Base-by-base conservation (phyloP, 305 asterid species). In the Fraxinus latifolia region DNA sequence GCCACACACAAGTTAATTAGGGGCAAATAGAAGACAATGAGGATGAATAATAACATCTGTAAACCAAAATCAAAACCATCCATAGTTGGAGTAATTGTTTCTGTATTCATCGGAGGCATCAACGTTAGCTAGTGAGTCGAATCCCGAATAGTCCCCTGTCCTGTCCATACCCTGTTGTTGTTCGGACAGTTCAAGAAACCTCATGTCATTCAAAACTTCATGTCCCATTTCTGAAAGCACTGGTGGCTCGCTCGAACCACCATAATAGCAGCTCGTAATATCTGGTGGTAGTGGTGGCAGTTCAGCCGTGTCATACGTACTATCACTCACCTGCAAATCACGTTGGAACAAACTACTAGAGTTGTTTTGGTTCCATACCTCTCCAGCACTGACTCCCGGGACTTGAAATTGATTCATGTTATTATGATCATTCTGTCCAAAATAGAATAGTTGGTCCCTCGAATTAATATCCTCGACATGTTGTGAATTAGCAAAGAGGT, bases 241-340 rank as follows among this genome's bases (percentile, higher is more conserved):
- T 74, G 94, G 96, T 12, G 93, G 95, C 68, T 90, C 90, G 7
- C 85, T 90, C 5, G 88, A 79, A n/a, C 76, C 76, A 32, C 76
- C 76, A 81, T 84, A 86, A 72, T 72, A 72, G 89, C 93, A 87
- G 79, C 91, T 90, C 31, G 94, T 94, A 25, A 95, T 95, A 29
- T 95, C 98, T 25, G 97, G 97, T 5, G 98, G 98, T 83, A 95
- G 70, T 5, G 98, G 98, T n/a, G 98, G 98, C 84, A 95, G 87
- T 74, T 93, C 96, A 2, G 84, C 85, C 50, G 6, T 72, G 6
- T 72, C 50, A n/a, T 2, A 72, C 0, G 29, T 47, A 33, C 81
- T 72, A 29, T 31, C 14, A 68, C 74, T 68, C 21, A 29, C 81
- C 31, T 25, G 47, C 12, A 12, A 21, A 36, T 50, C 53, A 7